These are phyloP conservation scores for Sporothrix brasiliensis DNA, from an alignment of 2,329 filamentous ascomycete species.

Conservation along the genomic window DNA sequence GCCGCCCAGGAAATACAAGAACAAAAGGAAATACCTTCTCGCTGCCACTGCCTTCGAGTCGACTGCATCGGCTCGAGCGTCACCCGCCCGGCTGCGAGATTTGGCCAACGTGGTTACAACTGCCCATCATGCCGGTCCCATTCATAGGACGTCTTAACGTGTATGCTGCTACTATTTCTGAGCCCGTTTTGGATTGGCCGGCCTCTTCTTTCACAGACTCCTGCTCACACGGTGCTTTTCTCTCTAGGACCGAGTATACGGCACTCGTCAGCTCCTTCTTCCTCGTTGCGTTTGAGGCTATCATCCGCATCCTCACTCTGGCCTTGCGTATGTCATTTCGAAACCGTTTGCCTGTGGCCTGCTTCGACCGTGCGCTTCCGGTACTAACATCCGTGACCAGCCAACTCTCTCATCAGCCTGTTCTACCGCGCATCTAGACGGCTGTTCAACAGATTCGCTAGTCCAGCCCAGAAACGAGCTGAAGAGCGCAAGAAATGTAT, in stretches of 20 bases:
- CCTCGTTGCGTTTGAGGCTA: slow-evolving; percentile 77
- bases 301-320: slow-evolving; percentile 84
- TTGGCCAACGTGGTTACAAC: neutral
- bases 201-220: slow-evolving; percentile 9
- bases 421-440: slow-evolving; percentile 81
- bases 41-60: neutral
- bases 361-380: neutral
- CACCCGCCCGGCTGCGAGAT: neutral
- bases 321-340: slow-evolving; percentile 70
- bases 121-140: slow-evolving; percentile 53
- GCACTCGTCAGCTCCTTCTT: slow-evolving; percentile 82
- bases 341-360: neutral
- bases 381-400: slow-evolving; percentile 52
- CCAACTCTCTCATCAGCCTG: slow-evolving; percentile 76
- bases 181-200: neutral
- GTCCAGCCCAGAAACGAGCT: slow-evolving; percentile 68
- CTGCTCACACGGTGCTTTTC: slow-evolving; percentile 25
- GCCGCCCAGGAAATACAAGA: neutral
- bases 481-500: slow-evolving; percentile 68
- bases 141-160: slow-evolving; percentile 57
- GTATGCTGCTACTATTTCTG: slow-evolving; percentile 44
- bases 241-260: slow-evolving; percentile 75
- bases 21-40: neutral
- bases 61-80: neutral
- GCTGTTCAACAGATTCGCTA: slow-evolving; percentile 77